Evolutionary conservation across 1,284 basidiomycete species (phyloP), one percentile per base, ranked within the genome.

Genomic region (Cutaneotrichosporon mucoides): DNA sequence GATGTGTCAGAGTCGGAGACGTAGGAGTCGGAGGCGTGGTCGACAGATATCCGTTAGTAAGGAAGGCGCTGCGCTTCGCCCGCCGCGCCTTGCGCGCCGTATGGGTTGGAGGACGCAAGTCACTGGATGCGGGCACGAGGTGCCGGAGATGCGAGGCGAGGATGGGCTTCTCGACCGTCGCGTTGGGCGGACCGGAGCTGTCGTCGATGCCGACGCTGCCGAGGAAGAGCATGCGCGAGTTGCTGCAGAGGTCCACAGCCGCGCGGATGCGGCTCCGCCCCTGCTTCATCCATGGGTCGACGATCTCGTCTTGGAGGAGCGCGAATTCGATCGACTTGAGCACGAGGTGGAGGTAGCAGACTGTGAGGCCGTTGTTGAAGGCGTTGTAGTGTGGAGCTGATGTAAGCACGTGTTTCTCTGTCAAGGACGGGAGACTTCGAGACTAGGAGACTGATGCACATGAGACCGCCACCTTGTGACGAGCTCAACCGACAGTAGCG

Each of bases 241-340:
- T 73, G 46, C 65, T 50, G 8, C 59, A 60, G 10, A 73, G 50
- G 55, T 73, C 72, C 4, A 72, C 54, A 0, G 69, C 70, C 5
- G 65, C 53, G 1, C 69, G 37, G 1, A 67, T 46, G 13, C 57
- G 58, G 37, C 56, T 44, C 11, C 70, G 61, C 41, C 59, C 12
- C 34, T 55, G 59, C 9, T 54, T 52, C 37, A 62, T 57, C 50
- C 68, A 73, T 8, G 68, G 68, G 63, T 76, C 75, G 33, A 62
- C 8, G 6, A 75, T 48, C 10, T 60, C 67, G 5, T 65, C 57
- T 12, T 57, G 24, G 33, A 73, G 66, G 1, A 72, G 49, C 2
- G 57, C 68, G 36, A 72, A 73, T 58, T 76, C 75, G 55, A 71
- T 15, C 37, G 69, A 66, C 52, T 73, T 71, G 38, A 66, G 55